Evolutionary conservation across 768 basidiomycete species (phyloP), one percentile per base, ranked within the genome.

Genomic region (Rhodosporidiobolus odoratus): DNA sequence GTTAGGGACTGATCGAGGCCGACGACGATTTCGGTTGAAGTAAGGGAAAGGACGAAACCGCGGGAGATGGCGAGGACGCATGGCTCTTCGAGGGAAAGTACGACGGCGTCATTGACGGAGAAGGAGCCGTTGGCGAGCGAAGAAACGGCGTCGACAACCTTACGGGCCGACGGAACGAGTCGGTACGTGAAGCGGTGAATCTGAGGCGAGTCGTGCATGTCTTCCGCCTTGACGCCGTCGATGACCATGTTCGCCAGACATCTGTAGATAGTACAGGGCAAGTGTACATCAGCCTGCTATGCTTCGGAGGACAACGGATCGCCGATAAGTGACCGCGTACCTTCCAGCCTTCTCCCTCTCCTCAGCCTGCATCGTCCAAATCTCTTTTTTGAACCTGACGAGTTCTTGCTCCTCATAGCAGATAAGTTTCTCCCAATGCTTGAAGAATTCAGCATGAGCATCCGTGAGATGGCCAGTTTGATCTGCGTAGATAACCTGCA

Each of bases 381-480:
- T 82, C 76, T 99, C 94, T 73, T 89, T 90, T 78, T 87, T 86
- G 81, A 91, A 93, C 27, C 90, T 84, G 16, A 88, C 81, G 21
- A 90, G 82, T 73, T 96, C 94, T 66, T 88, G 87, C 78, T 98
- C 96, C 78, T 99, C 96, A 7, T 87, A 77, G 3, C 91, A 83
- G 65, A 98, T 83, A 23, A 98, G 83, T 4, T 83, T 81, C 77
- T 99, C 96, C 96, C 96, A 99, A 74, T 86, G 84, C 76, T 86
- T 86, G 83, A 96, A 98, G 80, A 98, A 98, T 1, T 82, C 83
- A 0, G 83, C 79, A 53, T 95, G 91, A 0, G 78, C 32, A 0
- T 83, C 79, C 0, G 87, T 89, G 41, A 99, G 82, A 77, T 97
- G 93, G 0, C 86, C 84, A 0, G 91, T 94, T 80, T 90, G 92